A percentile compares a stretch with the other conserved stretches of the same genome.
These are phyloP conservation scores for Leccinellum luteum DNA, from an alignment of 768 basidiomycete species.

Conservation along the genomic window DNA sequence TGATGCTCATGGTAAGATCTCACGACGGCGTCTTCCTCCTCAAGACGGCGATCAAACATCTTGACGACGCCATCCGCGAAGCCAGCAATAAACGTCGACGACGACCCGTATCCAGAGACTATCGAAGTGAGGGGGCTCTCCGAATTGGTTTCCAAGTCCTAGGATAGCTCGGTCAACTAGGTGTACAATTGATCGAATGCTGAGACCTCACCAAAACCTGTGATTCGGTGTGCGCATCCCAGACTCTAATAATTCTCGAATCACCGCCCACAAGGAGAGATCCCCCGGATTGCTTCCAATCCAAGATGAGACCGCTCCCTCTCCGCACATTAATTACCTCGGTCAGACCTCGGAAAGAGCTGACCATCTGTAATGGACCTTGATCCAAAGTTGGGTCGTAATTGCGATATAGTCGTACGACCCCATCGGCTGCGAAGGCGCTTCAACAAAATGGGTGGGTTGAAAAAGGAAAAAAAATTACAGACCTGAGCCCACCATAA, in stretches of 20 bases:
- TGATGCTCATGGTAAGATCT: slow-evolving; percentile 73
- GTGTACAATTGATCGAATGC: not conserved
- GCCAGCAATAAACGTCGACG: slow-evolving; percentile 81
- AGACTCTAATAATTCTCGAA: slow-evolving; percentile 81
- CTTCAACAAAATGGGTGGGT: not conserved
- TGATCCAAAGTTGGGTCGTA: slow-evolving; percentile 75
- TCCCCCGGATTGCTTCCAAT: slow-evolving; percentile 91
- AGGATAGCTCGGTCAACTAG: slow-evolving; percentile 2
- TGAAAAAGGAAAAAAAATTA: slow-evolving; percentile 5
- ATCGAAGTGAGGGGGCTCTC: slow-evolving; percentile 89
- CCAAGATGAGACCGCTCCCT: slow-evolving; percentile 81
- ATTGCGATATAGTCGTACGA: slow-evolving; percentile 88
- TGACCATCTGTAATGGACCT: slow-evolving; percentile 85
- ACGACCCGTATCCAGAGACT: slow-evolving; percentile 69
- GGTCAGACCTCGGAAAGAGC: slow-evolving; percentile 85
- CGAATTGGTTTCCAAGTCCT: slow-evolving; percentile 90
- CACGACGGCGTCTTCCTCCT: slow-evolving; percentile 80
- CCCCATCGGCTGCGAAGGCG: slow-evolving; percentile 72
- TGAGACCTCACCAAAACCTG: slow-evolving; percentile 57
- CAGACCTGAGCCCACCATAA: slow-evolving; percentile 83
- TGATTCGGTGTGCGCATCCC: slow-evolving; percentile 93
- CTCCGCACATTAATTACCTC: slow-evolving; percentile 74
- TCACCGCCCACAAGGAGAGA: slow-evolving; percentile 90
- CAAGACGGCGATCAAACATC: slow-evolving; percentile 88
- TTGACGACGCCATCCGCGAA: slow-evolving; percentile 91